Conservation (phyloP, 179 eudicot species). For the Gypsophila paniculata region DNA sequence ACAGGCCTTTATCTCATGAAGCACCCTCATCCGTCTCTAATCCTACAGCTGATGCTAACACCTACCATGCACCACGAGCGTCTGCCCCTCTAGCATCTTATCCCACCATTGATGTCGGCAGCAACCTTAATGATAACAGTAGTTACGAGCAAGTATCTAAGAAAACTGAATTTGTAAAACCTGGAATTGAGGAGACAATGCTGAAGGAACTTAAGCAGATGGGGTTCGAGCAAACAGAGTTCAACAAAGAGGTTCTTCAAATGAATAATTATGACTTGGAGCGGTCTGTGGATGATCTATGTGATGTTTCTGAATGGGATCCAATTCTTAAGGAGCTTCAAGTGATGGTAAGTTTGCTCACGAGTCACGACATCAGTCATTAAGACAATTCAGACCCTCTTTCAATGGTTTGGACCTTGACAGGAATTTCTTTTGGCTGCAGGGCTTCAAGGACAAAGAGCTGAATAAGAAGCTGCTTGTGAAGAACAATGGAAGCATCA, state of each 20-base stretch:
- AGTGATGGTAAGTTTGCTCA: conserved; percentile 49
- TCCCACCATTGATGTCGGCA: conserved; percentile 16
- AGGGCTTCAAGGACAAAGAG: conserved; percentile 56
- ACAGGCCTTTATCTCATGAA: background rate
- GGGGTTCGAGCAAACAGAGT: conserved; percentile 69
- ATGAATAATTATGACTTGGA: conserved; percentile 60
- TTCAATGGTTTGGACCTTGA: background rate
- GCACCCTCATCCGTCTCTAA: conserved; percentile 16
- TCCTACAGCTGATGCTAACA: conserved; percentile 1
- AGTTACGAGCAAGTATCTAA: background rate
- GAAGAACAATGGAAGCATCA: conserved; percentile 73
- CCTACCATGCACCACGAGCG: conserved; percentile 1
- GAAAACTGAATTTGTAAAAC: background rate
- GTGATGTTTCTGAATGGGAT: conserved; percentile 66
- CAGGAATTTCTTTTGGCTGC: background rate
- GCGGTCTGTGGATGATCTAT: conserved; percentile 72
- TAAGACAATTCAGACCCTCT: background rate
- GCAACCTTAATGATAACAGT: background rate
- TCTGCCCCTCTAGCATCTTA: conserved; percentile 14
- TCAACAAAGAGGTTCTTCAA: conserved; percentile 68
- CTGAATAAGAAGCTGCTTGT: conserved; percentile 56
- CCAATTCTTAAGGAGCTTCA: conserved; percentile 72
- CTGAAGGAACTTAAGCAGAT: conserved; percentile 66
- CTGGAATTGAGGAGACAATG: conserved; percentile 37
- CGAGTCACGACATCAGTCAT: background rate